Conservation (phyloP, 805 yeast genomes). For the Candida methanosorbosa region DNA sequence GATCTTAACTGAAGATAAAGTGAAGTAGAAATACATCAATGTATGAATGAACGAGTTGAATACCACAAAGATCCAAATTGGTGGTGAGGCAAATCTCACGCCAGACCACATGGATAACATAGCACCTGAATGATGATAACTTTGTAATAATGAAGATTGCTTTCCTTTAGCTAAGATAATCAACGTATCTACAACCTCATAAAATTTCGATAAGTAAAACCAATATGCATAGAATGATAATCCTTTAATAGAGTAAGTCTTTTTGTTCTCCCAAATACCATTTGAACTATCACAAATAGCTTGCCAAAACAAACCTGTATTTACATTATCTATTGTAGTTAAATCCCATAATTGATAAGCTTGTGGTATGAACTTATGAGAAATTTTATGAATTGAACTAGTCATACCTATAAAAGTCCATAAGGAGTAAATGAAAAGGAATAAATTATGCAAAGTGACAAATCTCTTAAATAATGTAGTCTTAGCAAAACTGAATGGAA, state of each 20-base stretch:
- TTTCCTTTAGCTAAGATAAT: slow-evolving; percentile 61
- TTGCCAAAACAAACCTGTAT: slow-evolving; percentile 44
- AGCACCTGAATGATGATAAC: slow-evolving; percentile 75
- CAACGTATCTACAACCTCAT: slow-evolving; percentile 62
- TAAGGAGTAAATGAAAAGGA: slow-evolving; percentile 55
- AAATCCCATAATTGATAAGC: slow-evolving; percentile 10
- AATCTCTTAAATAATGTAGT: slow-evolving; percentile 38
- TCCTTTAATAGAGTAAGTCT: slow-evolving; percentile 26
- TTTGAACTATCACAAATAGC: slow-evolving; percentile 50
- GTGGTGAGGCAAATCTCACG: slow-evolving; percentile 58
- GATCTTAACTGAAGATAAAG: slow-evolving; percentile 49
- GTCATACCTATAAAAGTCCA: slow-evolving; percentile 70
- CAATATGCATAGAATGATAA: slow-evolving; percentile 53
- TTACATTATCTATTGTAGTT: slow-evolving; percentile 5
- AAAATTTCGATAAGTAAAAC: slow-evolving; percentile 63
- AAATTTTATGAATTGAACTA: slow-evolving; percentile 35
- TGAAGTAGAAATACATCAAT: slow-evolving; percentile 64
- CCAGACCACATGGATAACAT: slow-evolving; percentile 82
- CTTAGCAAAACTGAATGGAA: slow-evolving; percentile 42
- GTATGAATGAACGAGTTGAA: slow-evolving; percentile 75
- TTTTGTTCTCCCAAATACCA: slow-evolving; percentile 42
- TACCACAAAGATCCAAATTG: slow-evolving; percentile 74
- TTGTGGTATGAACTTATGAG: slow-evolving; percentile 22
- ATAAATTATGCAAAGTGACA: slow-evolving; percentile 52
- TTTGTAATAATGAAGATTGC: slow-evolving; percentile 57